phyloP scores from a whole-genome alignment of 768 basidiomycete species.

The Cystobasidium tubakii region DNA sequence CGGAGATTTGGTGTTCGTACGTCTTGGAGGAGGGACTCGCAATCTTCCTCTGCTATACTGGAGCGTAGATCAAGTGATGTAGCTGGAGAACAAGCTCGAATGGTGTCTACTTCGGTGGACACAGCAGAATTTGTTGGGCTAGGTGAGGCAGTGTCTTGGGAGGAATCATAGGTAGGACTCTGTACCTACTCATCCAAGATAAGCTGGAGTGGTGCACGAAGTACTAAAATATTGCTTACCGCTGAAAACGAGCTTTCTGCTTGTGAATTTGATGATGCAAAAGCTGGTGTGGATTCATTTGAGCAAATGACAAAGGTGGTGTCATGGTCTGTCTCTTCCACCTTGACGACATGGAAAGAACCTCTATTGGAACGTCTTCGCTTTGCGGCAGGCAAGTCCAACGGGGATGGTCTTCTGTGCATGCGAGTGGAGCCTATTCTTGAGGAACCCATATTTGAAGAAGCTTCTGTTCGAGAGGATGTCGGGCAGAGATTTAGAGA shows the following conservation, averaged over 20 bases:
- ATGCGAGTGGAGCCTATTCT: background rate
- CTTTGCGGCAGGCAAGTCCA: background rate
- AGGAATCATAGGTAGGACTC: too few species aligned
- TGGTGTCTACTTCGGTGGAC: background rate
- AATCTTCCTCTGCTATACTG: background rate
- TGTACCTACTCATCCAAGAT: too few species aligned
- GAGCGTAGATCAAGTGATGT: background rate
- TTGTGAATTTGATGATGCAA: background rate
- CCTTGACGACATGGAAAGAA: background rate
- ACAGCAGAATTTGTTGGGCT: too few species aligned
- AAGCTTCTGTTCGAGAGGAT: background rate
- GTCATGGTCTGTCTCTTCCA: background rate
- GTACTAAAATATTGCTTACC: background rate
- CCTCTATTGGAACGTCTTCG: background rate
- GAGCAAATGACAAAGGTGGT: background rate
- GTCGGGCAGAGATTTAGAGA: too few species aligned
- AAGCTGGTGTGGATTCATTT: background rate
- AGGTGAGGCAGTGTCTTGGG: too few species aligned
- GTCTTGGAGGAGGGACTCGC: background rate
- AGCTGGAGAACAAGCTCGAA: background rate
- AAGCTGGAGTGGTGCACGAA: too few species aligned
- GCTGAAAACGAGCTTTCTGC: background rate
- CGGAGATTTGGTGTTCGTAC: constrained; percentile 9
- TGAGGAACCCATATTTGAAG: background rate
- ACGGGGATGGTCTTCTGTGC: background rate